A percentile compares a stretch with the other conserved stretches of the same genome.
These are phyloP conservation scores for Penicillium cinerascens DNA, from an alignment of 495 filamentous ascomycete genomes.

Conservation along the genomic window DNA sequence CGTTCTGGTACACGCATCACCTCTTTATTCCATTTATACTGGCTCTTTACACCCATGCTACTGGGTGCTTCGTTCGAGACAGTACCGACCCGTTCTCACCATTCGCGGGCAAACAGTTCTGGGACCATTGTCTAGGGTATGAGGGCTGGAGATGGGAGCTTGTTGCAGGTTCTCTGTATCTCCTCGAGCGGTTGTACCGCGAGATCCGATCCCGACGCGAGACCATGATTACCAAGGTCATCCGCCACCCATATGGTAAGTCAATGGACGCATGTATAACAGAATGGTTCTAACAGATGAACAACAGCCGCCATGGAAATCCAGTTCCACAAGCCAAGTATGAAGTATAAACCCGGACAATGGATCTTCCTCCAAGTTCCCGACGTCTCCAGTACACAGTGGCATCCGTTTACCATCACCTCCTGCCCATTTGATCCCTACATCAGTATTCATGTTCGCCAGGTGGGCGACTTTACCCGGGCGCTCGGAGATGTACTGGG, in stretches of 20 bases:
- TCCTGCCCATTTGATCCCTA: conserved; percentile 96
- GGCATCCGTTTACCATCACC: conserved; percentile 99
- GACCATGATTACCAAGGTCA: conserved; percentile 88
- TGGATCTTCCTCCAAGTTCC: conserved; percentile 97
- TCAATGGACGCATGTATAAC: not conserved
- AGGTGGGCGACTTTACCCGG: conserved; percentile 94
- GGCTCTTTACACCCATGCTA: conserved; percentile 91
- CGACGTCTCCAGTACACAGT: conserved; percentile 80
- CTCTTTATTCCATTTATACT: conserved; percentile 95
- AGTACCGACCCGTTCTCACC: conserved; percentile 68
- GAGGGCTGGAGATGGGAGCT: conserved; percentile 98
- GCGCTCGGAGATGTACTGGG: conserved; percentile 88
- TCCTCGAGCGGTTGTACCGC: conserved; percentile 85
- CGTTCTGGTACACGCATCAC: conserved; percentile 99
- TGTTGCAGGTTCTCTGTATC: conserved; percentile 78
- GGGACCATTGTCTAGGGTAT: conserved; percentile 93
- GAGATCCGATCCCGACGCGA: conserved; percentile 77
- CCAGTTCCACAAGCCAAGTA: conserved; percentile 91
- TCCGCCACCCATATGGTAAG: conserved; percentile 95
- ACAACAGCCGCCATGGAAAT: conserved; percentile 88
- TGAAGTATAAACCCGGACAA: conserved; percentile 98
- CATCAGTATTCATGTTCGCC: conserved; percentile 88
- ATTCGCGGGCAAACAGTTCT: conserved; percentile 76
- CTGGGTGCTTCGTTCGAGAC: conserved; percentile 92
- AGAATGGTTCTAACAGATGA: not conserved